Evolutionary conservation across 2,329 filamentous ascomycete species (phyloP).

Genomic region (Aspergillus ruber): DNA sequence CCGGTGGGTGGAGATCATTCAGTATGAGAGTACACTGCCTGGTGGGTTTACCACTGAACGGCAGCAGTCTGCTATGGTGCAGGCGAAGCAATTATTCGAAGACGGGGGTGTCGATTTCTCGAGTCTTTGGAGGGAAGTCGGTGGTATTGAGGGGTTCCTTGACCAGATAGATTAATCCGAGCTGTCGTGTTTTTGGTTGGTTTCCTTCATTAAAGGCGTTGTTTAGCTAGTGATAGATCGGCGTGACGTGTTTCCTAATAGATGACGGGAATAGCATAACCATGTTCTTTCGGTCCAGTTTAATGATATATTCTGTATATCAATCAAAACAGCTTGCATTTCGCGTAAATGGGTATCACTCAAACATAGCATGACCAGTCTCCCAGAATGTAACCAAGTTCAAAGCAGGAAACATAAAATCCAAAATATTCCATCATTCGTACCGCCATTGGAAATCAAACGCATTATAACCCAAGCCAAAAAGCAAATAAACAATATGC

Average conservation of each 20-base stretch:
- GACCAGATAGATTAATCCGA: constrained; percentile 26
- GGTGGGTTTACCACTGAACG: constrained; percentile 70
- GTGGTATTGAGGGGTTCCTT: constrained; percentile 53
- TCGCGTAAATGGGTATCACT: constrained; percentile 16
- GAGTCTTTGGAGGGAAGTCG: constrained; percentile 65
- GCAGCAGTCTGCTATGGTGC: constrained; percentile 64
- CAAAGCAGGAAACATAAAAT: not conserved
- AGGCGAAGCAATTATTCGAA: constrained; percentile 70
- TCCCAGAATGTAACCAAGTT: constrained; percentile 1
- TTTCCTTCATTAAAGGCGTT: not conserved
- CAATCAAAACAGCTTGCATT: not conserved
- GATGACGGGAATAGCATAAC: too few species aligned
- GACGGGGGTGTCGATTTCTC: constrained; percentile 76
- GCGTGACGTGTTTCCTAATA: too few species aligned
- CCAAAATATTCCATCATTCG: constrained; percentile 5
- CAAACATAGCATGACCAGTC: constrained; percentile 5
- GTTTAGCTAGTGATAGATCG: too few species aligned
- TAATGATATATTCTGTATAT: not conserved
- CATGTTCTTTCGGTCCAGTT: too few species aligned
- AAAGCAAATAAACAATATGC: not conserved
- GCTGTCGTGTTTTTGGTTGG: not conserved
- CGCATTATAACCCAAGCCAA: not conserved
- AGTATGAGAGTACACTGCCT: constrained; percentile 74
- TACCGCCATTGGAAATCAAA: not conserved
- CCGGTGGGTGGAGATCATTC: constrained; percentile 85